A percentile compares a stretch with the other conserved stretches of the same genome.
Conservation (phyloP, 192 early-diverging fungal species). For the Umbelopsis isabellina region DNA sequence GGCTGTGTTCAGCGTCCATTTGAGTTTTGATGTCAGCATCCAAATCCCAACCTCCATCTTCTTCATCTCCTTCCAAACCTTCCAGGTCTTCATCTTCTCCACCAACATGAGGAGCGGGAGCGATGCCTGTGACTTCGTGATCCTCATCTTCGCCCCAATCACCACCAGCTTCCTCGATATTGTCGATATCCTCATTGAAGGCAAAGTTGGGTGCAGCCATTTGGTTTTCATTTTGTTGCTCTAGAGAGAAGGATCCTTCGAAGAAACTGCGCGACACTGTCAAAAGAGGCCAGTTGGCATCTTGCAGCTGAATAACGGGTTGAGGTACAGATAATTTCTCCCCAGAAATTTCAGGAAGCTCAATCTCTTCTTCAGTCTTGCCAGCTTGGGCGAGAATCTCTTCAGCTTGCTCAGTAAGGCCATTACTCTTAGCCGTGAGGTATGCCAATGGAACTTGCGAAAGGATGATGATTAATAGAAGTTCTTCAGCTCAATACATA, state of each 20-base stretch:
- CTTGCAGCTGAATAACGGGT: slow-evolving; percentile 72
- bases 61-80: slow-evolving; percentile 56
- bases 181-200: slow-evolving; percentile 53
- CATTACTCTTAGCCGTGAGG: slow-evolving; percentile 88
- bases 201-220: slow-evolving; percentile 60
- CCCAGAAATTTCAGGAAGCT: slow-evolving; percentile 42
- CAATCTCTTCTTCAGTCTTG: slow-evolving; percentile 64
- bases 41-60: slow-evolving; percentile 85
- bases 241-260: slow-evolving; percentile 69
- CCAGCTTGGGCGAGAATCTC: slow-evolving; percentile 78
- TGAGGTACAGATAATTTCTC: slow-evolving; percentile 68
- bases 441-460: slow-evolving; percentile 84
- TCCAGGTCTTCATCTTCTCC: slow-evolving; percentile 48
- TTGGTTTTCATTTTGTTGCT: slow-evolving; percentile 50
- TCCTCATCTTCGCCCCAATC: slow-evolving; percentile 84
- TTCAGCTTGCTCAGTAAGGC: slow-evolving; percentile 83
- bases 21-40: slow-evolving; percentile 78
- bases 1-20: slow-evolving; percentile 65
- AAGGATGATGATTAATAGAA: slow-evolving; percentile 6
- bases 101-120: slow-evolving; percentile 34
- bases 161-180: slow-evolving; percentile 66
- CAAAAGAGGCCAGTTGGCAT: slow-evolving; percentile 93
- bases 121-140: slow-evolving; percentile 39
- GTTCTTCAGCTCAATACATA: background rate
- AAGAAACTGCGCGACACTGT: slow-evolving; percentile 85